Base-by-base conservation (phyloP, 2,329 filamentous ascomycete species). In the Berkeleyomyces rouxiae region DNA sequence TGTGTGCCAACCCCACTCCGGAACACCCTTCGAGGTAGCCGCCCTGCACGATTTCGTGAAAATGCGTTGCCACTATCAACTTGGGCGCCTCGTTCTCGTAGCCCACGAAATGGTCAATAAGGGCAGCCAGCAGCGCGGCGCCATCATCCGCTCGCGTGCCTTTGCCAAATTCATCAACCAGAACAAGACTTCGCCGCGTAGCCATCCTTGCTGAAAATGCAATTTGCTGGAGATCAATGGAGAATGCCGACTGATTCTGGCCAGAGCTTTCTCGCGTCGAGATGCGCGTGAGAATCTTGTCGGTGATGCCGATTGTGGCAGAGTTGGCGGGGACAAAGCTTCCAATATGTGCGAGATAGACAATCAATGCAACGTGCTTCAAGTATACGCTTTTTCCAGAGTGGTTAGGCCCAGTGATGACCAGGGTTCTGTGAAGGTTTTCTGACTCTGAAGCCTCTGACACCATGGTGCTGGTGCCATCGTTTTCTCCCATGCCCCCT, bases 341-440 rank as follows among this genome's bases (percentile, higher is more conserved):
- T 60, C 93, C 93, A 61, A 96, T 82, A 70, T 99, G 93, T 0
- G 93, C 89, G 72, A 99, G 80, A 70, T 93, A 96, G 11, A 95
- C 85, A 64, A 96, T 93, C 59, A 96, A 76, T 3, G 91, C 93
- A 40, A 89, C 82, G 71, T 99, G 92, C 72, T 95, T 99, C 70
- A 97, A 79, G 72, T 96, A 97, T 0, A 97, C 83, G 68, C 90
- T 97, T 72, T 99, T 99, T 0, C 93, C 93, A 0, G 93, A 97
- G 71, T 93, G 95, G 68, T 99, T 99, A 3, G 93, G 91, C 0
- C 93, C 93, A 0, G 93, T 97, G 68, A 99, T 73, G 4, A 96
- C 75, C 10, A 96, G 71, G 74, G 90, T 89, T 10, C 67, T 66
- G 2, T 59, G 49, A 16, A 66, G n/a, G 4, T 61, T 59, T 58